Conservation (phyloP, 208 protist genomes). For the Trichomonas tenax region DNA sequence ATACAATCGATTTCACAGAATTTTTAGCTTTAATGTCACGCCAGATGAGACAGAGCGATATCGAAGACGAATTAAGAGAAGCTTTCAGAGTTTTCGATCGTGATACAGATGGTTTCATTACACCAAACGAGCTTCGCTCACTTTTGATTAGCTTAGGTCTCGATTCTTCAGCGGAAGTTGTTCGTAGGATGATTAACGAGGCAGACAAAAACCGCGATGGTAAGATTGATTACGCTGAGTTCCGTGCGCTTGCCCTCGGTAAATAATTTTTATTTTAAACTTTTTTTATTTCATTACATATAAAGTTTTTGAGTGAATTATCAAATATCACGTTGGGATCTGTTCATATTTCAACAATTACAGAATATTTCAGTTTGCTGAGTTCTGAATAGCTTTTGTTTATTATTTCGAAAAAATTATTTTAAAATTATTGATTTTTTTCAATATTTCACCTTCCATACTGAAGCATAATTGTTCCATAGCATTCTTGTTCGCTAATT, state of each 20-base stretch:
- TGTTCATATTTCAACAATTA: too few relatives aligned
- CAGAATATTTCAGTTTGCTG: too few relatives aligned
- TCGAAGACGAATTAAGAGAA: conserved; percentile 53
- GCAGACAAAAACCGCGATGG: conserved; percentile 70
- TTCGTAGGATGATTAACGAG: conserved; percentile 54
- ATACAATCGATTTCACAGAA: conserved; percentile 91
- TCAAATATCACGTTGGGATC: too few relatives aligned
- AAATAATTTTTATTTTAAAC: neutral
- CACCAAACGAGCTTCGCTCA: conserved; percentile 49
- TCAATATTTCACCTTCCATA: too few relatives aligned
- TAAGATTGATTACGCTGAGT: conserved; percentile 88
- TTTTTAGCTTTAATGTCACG: conserved; percentile 49
- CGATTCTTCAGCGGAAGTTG: conserved; percentile 52
- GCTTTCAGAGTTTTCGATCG: conserved; percentile 57
- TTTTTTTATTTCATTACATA: neutral
- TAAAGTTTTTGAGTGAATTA: neutral
- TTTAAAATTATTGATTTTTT: too few relatives aligned
- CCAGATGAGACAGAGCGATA: conserved; percentile 51
- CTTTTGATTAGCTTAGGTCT: conserved; percentile 54
- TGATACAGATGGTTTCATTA: conserved; percentile 54
- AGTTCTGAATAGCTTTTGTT: too few relatives aligned
- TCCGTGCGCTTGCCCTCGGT: conserved; percentile 25
- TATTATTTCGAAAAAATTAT: too few relatives aligned
- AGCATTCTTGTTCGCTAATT: too few relatives aligned
- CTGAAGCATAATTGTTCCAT: too few relatives aligned